Evolutionary conservation across 306 rosid genomes (phyloP).

Genomic region (Fragaria vesca): DNA sequence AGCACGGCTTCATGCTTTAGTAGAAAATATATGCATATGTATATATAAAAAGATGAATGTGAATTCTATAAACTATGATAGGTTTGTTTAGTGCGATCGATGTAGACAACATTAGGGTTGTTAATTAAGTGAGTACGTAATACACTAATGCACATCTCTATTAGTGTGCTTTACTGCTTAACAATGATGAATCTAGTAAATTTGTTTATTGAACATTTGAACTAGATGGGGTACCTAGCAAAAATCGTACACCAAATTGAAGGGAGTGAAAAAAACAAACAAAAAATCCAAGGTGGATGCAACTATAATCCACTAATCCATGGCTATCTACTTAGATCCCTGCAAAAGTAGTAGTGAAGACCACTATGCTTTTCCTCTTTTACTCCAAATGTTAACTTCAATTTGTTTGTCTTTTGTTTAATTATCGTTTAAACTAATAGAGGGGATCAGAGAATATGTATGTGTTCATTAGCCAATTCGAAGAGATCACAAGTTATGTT

Average conservation of each 20-base stretch:
- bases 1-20: slow-evolving; percentile 12
- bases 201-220: neutral
- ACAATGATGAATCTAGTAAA: neutral
- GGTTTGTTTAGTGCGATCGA: slow-evolving; percentile 1
- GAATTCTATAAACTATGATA: slow-evolving; percentile 1
- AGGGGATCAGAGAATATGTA: neutral
- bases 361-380: neutral
- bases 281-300: slow-evolving; percentile 6
- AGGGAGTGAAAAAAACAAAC: neutral
- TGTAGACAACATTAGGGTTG: neutral
- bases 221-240: neutral
- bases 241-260: neutral
- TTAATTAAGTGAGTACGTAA: neutral
- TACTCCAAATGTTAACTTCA: neutral
- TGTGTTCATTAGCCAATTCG: no score
- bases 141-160: neutral
- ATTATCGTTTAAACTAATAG: neutral
- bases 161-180: neutral
- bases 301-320: neutral
- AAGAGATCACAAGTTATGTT: no score
- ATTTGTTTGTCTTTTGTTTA: neutral
- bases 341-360: neutral
- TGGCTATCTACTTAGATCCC: neutral
- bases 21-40: neutral
- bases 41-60: neutral